Evolutionary conservation across 306 rosid genomes (phyloP).

Genomic region (Morella rubra): DNA sequence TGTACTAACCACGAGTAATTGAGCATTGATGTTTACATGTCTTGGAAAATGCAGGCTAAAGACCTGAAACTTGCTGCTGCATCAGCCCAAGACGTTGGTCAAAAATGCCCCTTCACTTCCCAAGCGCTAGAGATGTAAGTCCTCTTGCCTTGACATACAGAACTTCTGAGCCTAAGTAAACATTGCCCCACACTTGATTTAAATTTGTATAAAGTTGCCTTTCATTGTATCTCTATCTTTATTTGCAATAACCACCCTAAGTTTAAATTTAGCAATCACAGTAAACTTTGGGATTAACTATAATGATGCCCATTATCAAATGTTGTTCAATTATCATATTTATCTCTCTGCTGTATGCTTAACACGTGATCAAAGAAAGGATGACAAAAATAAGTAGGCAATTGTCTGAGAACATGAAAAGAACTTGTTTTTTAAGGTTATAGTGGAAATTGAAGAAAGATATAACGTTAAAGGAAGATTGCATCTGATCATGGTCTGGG

Average conservation of each 20-base stretch:
- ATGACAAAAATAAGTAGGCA: too few relatives aligned
- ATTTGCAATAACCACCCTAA: neutral
- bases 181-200: neutral
- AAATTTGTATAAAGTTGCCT: neutral
- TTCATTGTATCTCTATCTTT: neutral
- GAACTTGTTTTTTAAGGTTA: too few relatives aligned
- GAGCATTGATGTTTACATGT: neutral
- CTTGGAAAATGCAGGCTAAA: constrained; percentile 54
- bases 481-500: too few relatives aligned
- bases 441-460: too few relatives aligned
- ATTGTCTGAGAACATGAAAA: too few relatives aligned
- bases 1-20: neutral
- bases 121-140: constrained; percentile 73
- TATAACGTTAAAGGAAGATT: too few relatives aligned
- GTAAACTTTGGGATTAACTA: too few relatives aligned
- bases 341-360: too few relatives aligned
- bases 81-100: constrained; percentile 69
- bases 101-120: constrained; percentile 60
- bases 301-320: too few relatives aligned
- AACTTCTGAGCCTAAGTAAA: neutral
- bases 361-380: too few relatives aligned
- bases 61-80: constrained; percentile 77
- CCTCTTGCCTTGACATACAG: constrained; percentile 1
- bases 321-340: too few relatives aligned
- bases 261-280: neutral